Conservation (phyloP, 78 protist species). For the Dictyostelium capitatum region DNA sequence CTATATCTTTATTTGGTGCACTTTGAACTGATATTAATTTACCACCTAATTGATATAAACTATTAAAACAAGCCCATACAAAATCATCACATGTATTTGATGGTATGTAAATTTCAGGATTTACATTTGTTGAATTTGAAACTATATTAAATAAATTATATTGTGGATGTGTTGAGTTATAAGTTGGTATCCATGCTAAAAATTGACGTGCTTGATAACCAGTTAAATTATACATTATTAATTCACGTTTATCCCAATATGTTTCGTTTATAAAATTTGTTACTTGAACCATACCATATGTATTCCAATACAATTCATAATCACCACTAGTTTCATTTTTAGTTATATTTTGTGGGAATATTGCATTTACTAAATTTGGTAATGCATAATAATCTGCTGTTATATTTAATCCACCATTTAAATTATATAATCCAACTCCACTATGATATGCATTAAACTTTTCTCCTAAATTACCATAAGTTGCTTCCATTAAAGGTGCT, state of each 20-base stretch:
- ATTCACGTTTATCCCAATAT: constrained; percentile 4
- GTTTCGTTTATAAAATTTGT: not conserved
- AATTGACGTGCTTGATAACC: not conserved
- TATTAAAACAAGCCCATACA: constrained; percentile 6
- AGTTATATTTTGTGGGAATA: not conserved
- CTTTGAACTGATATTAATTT: not conserved
- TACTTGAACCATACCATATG: not conserved
- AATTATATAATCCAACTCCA: constrained; percentile 31
- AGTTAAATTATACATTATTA: not conserved
- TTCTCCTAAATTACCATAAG: constrained; percentile 31
- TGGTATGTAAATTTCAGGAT: not conserved
- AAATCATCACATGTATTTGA: not conserved
- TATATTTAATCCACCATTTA: not conserved
- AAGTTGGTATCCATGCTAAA: not conserved
- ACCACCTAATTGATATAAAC: constrained; percentile 1
- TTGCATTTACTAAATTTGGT: not conserved
- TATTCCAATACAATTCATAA: not conserved
- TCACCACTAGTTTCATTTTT: not conserved
- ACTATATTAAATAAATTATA: not conserved
- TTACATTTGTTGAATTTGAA: not conserved
- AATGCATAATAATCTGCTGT: not conserved
- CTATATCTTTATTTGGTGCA: not conserved
- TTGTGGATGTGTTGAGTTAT: not conserved
- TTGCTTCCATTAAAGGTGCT: constrained; percentile 53
- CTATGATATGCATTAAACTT: constrained; percentile 49